Conservation (phyloP, 768 basidiomycete species). For the Pleurotus tuber-regium region DNA sequence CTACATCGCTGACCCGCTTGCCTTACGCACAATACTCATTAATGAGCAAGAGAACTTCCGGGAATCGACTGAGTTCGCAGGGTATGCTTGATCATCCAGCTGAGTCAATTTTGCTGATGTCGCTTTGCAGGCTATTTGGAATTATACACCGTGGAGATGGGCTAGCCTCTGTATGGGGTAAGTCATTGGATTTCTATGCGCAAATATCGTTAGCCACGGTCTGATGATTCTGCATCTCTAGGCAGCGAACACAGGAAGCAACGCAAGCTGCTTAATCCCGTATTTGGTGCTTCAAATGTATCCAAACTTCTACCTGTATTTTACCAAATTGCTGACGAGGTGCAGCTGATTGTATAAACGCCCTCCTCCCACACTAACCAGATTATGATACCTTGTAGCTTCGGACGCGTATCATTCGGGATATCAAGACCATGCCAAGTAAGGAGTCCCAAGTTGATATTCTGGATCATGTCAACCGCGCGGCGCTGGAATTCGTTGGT, state of each 20-base stretch:
- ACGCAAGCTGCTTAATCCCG: conserved; percentile 21
- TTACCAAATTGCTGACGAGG: conserved; percentile 21
- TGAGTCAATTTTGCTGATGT: background rate
- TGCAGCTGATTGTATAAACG: background rate
- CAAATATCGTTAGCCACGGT: too few relatives aligned
- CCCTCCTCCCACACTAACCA: background rate
- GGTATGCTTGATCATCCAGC: conserved; percentile 12
- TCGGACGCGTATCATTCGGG: background rate
- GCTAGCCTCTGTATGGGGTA: conserved; percentile 23
- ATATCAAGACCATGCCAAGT: background rate
- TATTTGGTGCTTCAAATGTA: conserved; percentile 21
- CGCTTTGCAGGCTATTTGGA: conserved; percentile 21
- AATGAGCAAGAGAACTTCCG: conserved; percentile 19
- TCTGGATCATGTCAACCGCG: conserved; percentile 19
- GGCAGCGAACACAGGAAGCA: conserved; percentile 25
- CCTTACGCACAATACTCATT: conserved; percentile 22
- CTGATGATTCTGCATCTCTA: conserved; percentile 8
- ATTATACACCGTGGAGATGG: conserved; percentile 23
- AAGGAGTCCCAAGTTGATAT: conserved; percentile 13
- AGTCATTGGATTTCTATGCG: too few relatives aligned
- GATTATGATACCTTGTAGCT: background rate
- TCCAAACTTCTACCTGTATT: conserved; percentile 24
- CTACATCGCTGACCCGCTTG: conserved; percentile 24
- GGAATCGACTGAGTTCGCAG: conserved; percentile 23
- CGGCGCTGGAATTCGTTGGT: conserved; percentile 22